phyloP scores from a whole-genome alignment of 495 filamentous ascomycete genomes.

The Tetracladium setigerum region DNA sequence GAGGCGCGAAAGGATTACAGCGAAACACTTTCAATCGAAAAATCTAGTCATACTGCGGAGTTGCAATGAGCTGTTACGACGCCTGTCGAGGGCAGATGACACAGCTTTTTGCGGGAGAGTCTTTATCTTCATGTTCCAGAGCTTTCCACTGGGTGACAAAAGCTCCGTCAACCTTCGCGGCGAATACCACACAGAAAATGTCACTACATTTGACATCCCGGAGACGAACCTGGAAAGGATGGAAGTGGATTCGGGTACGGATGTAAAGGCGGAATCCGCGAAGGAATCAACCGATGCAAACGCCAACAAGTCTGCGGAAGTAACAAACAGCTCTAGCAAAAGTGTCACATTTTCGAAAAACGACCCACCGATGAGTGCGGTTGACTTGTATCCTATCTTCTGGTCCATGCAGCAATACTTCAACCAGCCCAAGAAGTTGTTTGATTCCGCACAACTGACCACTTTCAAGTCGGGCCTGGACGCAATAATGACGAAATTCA shows the following conservation, averaged over 20 bases:
- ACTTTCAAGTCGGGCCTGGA: slow-evolving; percentile 75
- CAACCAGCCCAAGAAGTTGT: slow-evolving; percentile 78
- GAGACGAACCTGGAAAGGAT: slow-evolving; percentile 54
- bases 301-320: slow-evolving; percentile 27
- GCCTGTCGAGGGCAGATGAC: slow-evolving; percentile 89
- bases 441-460: slow-evolving; percentile 59
- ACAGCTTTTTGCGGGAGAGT: slow-evolving; percentile 95
- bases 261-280: background rate
- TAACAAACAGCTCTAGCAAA: slow-evolving; percentile 37
- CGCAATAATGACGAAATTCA: slow-evolving; percentile 72
- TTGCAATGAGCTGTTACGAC: slow-evolving; percentile 89
- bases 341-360: slow-evolving; percentile 43
- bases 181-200: slow-evolving; percentile 93
- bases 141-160: slow-evolving; percentile 89
- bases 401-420: slow-evolving; percentile 90
- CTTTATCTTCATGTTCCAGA: slow-evolving; percentile 96
- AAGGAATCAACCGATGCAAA: slow-evolving; percentile 18
- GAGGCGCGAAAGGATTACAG: slow-evolving; percentile 74
- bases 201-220: slow-evolving; percentile 70
- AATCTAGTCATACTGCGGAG: slow-evolving; percentile 79
- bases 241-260: slow-evolving; percentile 38
- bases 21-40: slow-evolving; percentile 80
- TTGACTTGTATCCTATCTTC: slow-evolving; percentile 82
- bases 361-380: slow-evolving; percentile 45
- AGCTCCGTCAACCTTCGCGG: slow-evolving; percentile 95